Percentiles rank a stretch among this genome's conserved stretches.
Evolutionary conservation across 2,329 filamentous ascomycete genomes (phyloP).

Genomic region (Aureobasidium sp.): DNA sequence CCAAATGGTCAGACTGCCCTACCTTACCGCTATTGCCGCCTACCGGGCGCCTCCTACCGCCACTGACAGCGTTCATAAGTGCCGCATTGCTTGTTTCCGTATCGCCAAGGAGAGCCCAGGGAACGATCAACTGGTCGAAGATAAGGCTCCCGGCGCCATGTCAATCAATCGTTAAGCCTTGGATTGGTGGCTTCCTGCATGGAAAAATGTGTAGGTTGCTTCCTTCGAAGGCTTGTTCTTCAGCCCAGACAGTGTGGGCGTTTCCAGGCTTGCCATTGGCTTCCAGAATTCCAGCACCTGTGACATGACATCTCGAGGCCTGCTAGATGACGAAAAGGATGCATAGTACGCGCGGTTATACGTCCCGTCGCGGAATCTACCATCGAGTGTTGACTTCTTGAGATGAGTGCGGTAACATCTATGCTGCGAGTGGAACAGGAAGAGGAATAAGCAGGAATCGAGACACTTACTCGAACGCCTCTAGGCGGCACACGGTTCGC

Average conservation of each 20-base stretch:
- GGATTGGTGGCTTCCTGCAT: neutral
- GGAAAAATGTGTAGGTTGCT: neutral
- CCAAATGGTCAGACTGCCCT: neutral
- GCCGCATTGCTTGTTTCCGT: conserved; percentile 1
- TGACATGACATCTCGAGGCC: neutral
- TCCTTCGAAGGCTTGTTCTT: neutral
- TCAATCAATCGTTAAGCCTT: neutral
- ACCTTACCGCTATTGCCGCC: neutral
- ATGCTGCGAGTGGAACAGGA: neutral
- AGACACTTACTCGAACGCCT: neutral
- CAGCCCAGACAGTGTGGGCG: neutral
- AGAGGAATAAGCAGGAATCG: neutral
- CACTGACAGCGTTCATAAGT: neutral
- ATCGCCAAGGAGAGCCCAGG: neutral
- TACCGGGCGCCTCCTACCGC: neutral
- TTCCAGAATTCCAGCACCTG: neutral
- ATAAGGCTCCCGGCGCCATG: neutral
- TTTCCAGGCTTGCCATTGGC: neutral
- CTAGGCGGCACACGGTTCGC: neutral
- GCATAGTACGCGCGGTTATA: neutral
- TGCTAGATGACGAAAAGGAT: neutral
- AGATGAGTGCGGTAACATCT: neutral
- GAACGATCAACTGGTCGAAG: neutral
- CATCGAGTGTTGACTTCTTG: neutral
- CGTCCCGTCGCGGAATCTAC: neutral